Evolutionary conservation across 352 stramenopile species (phyloP), one percentile per base, ranked within the genome.

Genomic region (Phytopythium sindhum): DNA sequence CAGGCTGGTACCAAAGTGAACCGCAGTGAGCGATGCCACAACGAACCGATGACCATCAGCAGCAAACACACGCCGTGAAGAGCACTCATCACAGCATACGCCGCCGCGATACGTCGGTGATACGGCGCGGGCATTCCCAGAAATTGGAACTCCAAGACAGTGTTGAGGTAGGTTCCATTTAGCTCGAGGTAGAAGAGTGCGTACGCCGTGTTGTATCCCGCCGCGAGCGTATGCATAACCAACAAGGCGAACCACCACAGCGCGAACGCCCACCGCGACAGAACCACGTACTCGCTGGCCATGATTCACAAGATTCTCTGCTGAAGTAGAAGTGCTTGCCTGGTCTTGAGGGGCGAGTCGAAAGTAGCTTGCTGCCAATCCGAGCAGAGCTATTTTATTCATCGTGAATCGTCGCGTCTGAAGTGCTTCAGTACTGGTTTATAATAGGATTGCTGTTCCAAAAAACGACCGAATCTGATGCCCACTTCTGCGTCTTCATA

Each of bases 121-220:
- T 77, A 48, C 11, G 50, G 44, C 0, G 67, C 65, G 4, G 58
- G 59, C 70, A 77, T 74, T 9, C 63, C 67, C 17, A 77, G 45
- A 21, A 59, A 53, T 31, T 67, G 66, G 23, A 74, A 77, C 28
- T 74, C 60, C 26, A 74, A 37, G 35, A 75, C 50, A 1, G 15
- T 33, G 53, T 72, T 56, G 39, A 72, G 70, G n/a, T 74, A 63
- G 19, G 42, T 63, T 1, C 65, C 65, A 21, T 74, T 59, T 2
- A 75, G 64, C 8, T 65, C 65, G 39, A 69, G 65, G 35, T 75
- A 75, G 48, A 75, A 70, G 10, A 64, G 56, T 2, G 69, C 65
- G 47, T 64, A 73, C 5, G 26, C 39, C 15, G 31, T 29, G 33
- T 70, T 75, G 54, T 75, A 75, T 14, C 28, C 24, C 11, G 28